Percentiles rank a stretch among this genome's conserved stretches.
phyloP scores from a whole-genome alignment of 2,329 filamentous ascomycete genomes.

The Berkeleyomyces rouxiae region DNA sequence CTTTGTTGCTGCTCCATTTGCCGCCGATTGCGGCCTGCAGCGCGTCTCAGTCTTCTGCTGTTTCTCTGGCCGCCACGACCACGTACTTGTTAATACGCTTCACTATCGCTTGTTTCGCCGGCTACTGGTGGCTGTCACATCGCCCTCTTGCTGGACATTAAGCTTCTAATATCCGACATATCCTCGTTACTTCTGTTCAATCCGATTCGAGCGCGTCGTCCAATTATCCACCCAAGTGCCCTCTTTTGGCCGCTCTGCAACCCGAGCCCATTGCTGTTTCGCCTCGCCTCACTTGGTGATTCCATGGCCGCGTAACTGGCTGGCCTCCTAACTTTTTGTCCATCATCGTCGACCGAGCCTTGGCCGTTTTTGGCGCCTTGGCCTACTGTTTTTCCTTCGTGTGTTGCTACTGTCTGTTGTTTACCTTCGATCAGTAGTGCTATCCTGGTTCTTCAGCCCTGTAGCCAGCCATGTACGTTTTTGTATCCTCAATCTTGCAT shows the following conservation, averaged over 20 bases:
- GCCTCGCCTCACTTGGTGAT: not conserved
- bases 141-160: not conserved
- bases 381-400: not conserved
- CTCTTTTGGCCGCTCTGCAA: not conserved
- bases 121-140: not conserved
- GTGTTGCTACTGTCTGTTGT: not conserved
- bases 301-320: not conserved
- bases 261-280: not conserved
- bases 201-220: too few relatives aligned
- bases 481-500: conserved; percentile 1
- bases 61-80: not conserved
- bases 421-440: not conserved
- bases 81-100: not conserved
- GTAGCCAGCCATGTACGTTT: conserved; percentile 9
- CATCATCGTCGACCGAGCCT: too few relatives aligned
- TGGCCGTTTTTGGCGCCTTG: not conserved
- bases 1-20: not conserved
- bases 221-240: too few relatives aligned
- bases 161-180: too few relatives aligned
- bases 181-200: too few relatives aligned
- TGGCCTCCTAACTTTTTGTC: not conserved
- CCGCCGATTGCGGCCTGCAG: not conserved
- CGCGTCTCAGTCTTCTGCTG: not conserved
- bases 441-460: conserved; percentile 3
- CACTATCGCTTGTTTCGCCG: not conserved